phyloP scores from a whole-genome alignment of 1,139 yeast genomes.

The Protomyces inundatus region DNA sequence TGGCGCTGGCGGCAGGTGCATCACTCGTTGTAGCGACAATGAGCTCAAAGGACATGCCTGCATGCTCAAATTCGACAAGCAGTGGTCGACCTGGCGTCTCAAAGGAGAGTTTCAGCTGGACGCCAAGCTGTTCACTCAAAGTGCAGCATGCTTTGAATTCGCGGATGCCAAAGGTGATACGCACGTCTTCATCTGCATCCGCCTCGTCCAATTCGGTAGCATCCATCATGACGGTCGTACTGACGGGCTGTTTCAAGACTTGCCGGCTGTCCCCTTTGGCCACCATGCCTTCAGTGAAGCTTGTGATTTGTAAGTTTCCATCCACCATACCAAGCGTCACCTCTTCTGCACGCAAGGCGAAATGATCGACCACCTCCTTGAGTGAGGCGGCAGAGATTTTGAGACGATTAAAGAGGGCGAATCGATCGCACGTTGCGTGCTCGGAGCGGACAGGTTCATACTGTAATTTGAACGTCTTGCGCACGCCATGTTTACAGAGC shows the following conservation, averaged over 20 bases:
- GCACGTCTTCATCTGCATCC: constrained; percentile 31
- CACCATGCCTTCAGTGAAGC: constrained; percentile 35
- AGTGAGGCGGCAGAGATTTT: constrained; percentile 34
- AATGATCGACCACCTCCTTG: constrained; percentile 36
- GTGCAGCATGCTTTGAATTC: constrained; percentile 35
- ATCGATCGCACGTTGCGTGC: constrained; percentile 32
- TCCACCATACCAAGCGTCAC: constrained; percentile 34
- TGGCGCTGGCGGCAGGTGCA: background rate
- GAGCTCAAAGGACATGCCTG: constrained; percentile 8
- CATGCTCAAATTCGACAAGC: constrained; percentile 10
- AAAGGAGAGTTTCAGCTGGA: background rate
- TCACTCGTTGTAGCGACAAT: constrained; percentile 23
- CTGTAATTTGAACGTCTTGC: constrained; percentile 35
- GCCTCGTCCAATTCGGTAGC: constrained; percentile 35
- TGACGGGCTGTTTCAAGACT: constrained; percentile 37
- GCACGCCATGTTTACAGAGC: constrained; percentile 31
- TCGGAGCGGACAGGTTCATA: constrained; percentile 35
- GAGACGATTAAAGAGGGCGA: constrained; percentile 32
- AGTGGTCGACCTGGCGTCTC: constrained; percentile 12
- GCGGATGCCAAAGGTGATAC: constrained; percentile 35
- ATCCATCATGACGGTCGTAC: constrained; percentile 34
- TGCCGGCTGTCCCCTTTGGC: constrained; percentile 28
- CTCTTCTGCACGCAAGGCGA: constrained; percentile 37
- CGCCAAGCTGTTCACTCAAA: background rate
- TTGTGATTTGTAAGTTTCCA: constrained; percentile 32